Evolutionary conservation across 495 filamentous ascomycete species (phyloP).

Genomic region (Penicillium lagena): DNA sequence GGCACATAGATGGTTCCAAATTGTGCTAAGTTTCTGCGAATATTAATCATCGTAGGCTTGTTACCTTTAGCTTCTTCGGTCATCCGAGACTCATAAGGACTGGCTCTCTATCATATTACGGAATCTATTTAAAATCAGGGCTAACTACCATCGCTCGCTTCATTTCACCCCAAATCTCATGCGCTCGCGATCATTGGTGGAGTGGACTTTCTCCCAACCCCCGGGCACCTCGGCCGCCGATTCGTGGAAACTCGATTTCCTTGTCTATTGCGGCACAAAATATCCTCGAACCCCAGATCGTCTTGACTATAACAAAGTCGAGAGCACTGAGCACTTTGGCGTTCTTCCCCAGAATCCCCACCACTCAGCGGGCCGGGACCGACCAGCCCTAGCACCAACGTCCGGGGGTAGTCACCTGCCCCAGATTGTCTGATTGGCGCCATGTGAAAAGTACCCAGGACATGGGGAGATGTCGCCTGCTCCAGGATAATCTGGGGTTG

Average conservation of each 20-base stretch:
- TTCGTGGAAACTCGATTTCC: constrained; percentile 29
- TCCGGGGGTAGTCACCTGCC: constrained; percentile 8
- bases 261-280: constrained; percentile 18
- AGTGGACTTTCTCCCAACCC: constrained; percentile 16
- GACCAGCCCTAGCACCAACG: neutral
- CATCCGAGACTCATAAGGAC: no score
- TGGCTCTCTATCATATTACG: no score
- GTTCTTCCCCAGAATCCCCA: constrained; percentile 17
- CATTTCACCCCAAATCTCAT: constrained; percentile 1
- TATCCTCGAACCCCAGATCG: constrained; percentile 36
- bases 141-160: constrained; percentile 3
- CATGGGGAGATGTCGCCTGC: neutral
- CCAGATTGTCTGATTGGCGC: constrained; percentile 8
- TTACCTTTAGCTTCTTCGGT: no score
- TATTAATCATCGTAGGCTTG: no score
- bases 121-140: no score
- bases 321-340: constrained; percentile 12
- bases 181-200: constrained; percentile 26
- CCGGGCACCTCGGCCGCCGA: constrained; percentile 9
- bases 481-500: neutral
- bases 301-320: constrained; percentile 1
- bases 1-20: no score
- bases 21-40: no score
- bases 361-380: constrained; percentile 23
- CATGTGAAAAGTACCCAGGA: neutral